These are phyloP conservation scores for Stemphylium lycopersici DNA, from an alignment of 2,329 filamentous ascomycete genomes.

Conservation along the genomic window DNA sequence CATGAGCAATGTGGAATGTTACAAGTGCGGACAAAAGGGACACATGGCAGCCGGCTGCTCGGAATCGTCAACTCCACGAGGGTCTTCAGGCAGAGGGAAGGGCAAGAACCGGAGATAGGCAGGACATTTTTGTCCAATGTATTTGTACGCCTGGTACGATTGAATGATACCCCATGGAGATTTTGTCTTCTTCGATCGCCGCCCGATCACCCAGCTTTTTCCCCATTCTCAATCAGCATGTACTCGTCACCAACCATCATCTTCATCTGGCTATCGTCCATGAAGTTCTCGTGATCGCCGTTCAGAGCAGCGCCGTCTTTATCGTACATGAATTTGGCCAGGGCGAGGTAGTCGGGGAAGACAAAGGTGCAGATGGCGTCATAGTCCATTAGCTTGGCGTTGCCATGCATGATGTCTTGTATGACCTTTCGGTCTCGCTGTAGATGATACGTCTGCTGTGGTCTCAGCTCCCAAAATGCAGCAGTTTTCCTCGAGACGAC, in stretches of 20 bases:
- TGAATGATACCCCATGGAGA: conserved; percentile 25
- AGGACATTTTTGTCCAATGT: background rate
- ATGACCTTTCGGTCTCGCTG: conserved; percentile 52
- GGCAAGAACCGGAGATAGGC: conserved; percentile 32
- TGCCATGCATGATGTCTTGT: conserved; percentile 54
- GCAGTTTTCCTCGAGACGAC: background rate
- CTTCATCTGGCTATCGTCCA: conserved; percentile 49
- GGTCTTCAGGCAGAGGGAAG: conserved; percentile 32
- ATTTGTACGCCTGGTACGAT: conserved; percentile 12
- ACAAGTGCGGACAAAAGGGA: conserved; percentile 65
- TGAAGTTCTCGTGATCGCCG: conserved; percentile 48
- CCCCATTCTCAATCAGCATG: conserved; percentile 44
- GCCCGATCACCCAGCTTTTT: conserved; percentile 7
- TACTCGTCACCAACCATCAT: conserved; percentile 57
- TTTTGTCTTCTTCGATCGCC: conserved; percentile 9
- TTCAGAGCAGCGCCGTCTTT: conserved; percentile 51
- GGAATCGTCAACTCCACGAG: conserved; percentile 27
- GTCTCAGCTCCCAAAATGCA: conserved; percentile 8
- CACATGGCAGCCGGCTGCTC: conserved; percentile 66
- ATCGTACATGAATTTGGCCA: conserved; percentile 56
- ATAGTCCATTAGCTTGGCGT: conserved; percentile 52
- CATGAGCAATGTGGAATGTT: conserved; percentile 59
- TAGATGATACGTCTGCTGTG: conserved; percentile 52
- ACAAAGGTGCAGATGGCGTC: conserved; percentile 58
- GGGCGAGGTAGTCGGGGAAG: conserved; percentile 54